Conservation (phyloP, 176 grass and related monocot species). For the Oryza meyeriana region DNA sequence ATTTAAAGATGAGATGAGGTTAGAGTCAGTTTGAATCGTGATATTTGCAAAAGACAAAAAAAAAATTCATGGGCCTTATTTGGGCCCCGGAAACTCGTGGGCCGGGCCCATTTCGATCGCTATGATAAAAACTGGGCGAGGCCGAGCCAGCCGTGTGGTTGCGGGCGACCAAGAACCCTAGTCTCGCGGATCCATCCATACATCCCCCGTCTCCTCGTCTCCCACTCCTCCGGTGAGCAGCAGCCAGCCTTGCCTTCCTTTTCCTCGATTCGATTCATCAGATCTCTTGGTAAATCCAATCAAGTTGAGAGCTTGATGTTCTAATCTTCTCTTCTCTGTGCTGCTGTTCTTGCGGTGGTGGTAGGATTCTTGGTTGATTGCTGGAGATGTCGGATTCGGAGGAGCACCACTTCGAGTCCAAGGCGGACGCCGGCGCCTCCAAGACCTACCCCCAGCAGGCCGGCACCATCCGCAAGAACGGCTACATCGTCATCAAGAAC, state of each 20-base stretch:
- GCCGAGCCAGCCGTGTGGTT: background rate
- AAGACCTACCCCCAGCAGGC: slow-evolving; percentile 62
- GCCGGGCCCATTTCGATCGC: background rate
- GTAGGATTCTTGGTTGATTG: background rate
- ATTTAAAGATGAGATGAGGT: no score
- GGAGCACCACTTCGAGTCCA: slow-evolving; percentile 55
- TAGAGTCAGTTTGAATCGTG: no score
- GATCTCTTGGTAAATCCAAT: background rate
- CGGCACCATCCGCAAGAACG: slow-evolving; percentile 49
- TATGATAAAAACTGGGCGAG: background rate
- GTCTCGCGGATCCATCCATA: background rate
- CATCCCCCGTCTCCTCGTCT: background rate
- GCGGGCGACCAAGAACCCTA: slow-evolving; percentile 1
- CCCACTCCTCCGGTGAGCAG: slow-evolving; percentile 1
- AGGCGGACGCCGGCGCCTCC: slow-evolving; percentile 55
- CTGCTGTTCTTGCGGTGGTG: background rate
- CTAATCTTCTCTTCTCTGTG: background rate
- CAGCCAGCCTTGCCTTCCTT: background rate
- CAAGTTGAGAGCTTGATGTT: background rate
- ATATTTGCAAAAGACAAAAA: no score
- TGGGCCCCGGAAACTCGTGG: background rate
- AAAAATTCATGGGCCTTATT: background rate
- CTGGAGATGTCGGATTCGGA: slow-evolving; percentile 49
- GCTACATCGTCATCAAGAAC: slow-evolving; percentile 46
- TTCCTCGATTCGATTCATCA: background rate